Conservation (phyloP, 2,329 filamentous ascomycete species). For the Aspergillus phoenicis region DNA sequence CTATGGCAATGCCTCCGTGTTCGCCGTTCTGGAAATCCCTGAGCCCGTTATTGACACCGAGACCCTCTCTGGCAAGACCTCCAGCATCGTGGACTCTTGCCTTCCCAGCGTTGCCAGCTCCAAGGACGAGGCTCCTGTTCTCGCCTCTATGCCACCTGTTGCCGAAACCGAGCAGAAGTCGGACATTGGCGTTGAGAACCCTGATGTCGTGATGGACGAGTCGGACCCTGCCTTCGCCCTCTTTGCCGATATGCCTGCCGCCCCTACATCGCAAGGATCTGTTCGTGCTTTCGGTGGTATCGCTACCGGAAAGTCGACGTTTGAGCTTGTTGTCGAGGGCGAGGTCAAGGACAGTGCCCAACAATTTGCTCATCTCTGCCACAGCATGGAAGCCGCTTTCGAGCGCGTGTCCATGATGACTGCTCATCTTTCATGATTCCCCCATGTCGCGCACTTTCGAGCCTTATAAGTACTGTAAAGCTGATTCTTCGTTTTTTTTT, state of each 20-base stretch:
- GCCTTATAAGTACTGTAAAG: slow-evolving; percentile 21
- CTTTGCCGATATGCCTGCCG: slow-evolving; percentile 55
- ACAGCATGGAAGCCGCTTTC: slow-evolving; percentile 47
- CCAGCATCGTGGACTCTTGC: slow-evolving; percentile 53
- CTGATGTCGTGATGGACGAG: slow-evolving; percentile 59
- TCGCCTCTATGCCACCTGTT: slow-evolving; percentile 43
- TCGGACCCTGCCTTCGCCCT: slow-evolving; percentile 50
- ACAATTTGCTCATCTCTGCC: slow-evolving; percentile 41
- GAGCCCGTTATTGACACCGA: slow-evolving; percentile 63
- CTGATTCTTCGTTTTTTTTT: slow-evolving; percentile 20
- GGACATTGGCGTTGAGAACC: slow-evolving; percentile 27
- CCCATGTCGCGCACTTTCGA: slow-evolving; percentile 27
- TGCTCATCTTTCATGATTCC: slow-evolving; percentile 43
- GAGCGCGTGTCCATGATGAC: slow-evolving; percentile 45
- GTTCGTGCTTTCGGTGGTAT: slow-evolving; percentile 54
- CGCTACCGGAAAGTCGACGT: slow-evolving; percentile 65
- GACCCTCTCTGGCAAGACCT: slow-evolving; percentile 71
- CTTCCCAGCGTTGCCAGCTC: slow-evolving; percentile 42
- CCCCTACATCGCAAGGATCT: slow-evolving; percentile 26
- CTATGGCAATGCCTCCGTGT: slow-evolving; percentile 53
- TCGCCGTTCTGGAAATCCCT: slow-evolving; percentile 71
- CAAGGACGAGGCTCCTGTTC: slow-evolving; percentile 54
- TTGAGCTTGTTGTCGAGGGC: slow-evolving; percentile 63
- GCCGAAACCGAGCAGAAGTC: slow-evolving; percentile 20
- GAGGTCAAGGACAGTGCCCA: slow-evolving; percentile 30